phyloP scores from a whole-genome alignment of 106 monocot species.

The Ottelia alismoides region DNA sequence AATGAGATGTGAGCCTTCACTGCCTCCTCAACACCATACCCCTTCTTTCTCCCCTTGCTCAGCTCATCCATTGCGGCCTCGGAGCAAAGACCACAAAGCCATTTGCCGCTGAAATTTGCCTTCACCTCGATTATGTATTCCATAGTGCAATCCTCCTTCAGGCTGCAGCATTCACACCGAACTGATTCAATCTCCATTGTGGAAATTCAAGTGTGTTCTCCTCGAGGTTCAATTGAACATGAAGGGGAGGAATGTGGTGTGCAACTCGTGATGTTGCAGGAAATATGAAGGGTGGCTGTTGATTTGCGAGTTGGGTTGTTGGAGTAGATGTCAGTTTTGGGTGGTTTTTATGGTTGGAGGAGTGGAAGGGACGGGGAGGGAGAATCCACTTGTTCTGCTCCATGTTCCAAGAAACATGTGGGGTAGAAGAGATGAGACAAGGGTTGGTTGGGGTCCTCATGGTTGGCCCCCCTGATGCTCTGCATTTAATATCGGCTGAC shows the following conservation, averaged over 20 bases:
- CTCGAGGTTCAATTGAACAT: background rate
- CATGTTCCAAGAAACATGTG: slow-evolving; percentile 3
- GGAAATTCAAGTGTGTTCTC: too few relatives aligned
- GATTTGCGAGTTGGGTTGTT: background rate
- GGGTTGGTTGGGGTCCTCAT: background rate
- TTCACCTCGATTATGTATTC: slow-evolving; percentile 7
- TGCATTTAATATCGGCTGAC: too few relatives aligned
- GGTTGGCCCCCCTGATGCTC: slow-evolving; percentile 1
- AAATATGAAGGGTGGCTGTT: background rate
- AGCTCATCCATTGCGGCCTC: slow-evolving; percentile 11
- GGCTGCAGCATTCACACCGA: slow-evolving; percentile 9
- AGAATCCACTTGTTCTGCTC: slow-evolving; percentile 1
- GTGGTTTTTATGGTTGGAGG: slow-evolving; percentile 4
- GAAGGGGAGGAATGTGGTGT: background rate
- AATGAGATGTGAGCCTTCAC: slow-evolving; percentile 10
- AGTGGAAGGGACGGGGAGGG: background rate
- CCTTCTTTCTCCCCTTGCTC: slow-evolving; percentile 7
- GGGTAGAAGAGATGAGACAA: slow-evolving; percentile 1
- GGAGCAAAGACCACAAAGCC: slow-evolving; percentile 12
- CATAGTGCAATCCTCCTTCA: slow-evolving; percentile 13
- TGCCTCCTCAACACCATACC: slow-evolving; percentile 8
- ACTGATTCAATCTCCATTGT: slow-evolving; percentile 9
- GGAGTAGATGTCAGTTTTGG: background rate
- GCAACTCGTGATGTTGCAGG: background rate
- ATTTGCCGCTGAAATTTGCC: slow-evolving; percentile 3